These are phyloP conservation scores for Alternaria ethzedia DNA, from an alignment of 2,329 filamentous ascomycete species.

Conservation along the genomic window DNA sequence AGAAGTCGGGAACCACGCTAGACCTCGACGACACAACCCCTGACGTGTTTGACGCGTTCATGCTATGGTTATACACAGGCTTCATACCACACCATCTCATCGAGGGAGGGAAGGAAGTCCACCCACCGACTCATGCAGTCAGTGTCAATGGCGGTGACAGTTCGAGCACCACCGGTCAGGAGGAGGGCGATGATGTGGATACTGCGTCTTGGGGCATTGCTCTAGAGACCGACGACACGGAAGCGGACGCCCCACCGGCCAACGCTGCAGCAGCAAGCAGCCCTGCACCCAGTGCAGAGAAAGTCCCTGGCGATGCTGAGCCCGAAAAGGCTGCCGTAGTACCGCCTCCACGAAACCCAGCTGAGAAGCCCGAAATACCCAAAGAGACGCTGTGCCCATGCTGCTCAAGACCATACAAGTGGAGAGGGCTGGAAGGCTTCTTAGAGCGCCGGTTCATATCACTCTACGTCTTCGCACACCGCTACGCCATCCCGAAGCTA, in stretches of 20 bases:
- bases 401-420: conserved; percentile 46
- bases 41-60: conserved; percentile 48
- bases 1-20: conserved; percentile 30
- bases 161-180: conserved; percentile 17
- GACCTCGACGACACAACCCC: conserved; percentile 43
- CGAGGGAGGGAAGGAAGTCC: conserved; percentile 43
- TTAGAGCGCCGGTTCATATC: conserved; percentile 45
- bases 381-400: conserved; percentile 46
- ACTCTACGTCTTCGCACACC: conserved; percentile 43
- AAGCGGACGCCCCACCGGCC: conserved; percentile 12
- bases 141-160: conserved; percentile 26
- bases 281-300: conserved; percentile 33
- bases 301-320: conserved; percentile 38
- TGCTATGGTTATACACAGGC: conserved; percentile 48
- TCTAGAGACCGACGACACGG: conserved; percentile 38
- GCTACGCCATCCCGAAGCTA: conserved; percentile 41
- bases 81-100: conserved; percentile 47
- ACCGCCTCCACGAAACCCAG: conserved; percentile 36
- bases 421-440: conserved; percentile 46
- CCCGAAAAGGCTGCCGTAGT: conserved; percentile 29
- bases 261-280: conserved; percentile 16
- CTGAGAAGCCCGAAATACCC: conserved; percentile 43
- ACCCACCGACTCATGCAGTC: conserved; percentile 36
- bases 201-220: conserved; percentile 44
- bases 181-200: conserved; percentile 41